Conservation (phyloP, 2,329 filamentous ascomycete species). For the Aureobasidium sp. region DNA sequence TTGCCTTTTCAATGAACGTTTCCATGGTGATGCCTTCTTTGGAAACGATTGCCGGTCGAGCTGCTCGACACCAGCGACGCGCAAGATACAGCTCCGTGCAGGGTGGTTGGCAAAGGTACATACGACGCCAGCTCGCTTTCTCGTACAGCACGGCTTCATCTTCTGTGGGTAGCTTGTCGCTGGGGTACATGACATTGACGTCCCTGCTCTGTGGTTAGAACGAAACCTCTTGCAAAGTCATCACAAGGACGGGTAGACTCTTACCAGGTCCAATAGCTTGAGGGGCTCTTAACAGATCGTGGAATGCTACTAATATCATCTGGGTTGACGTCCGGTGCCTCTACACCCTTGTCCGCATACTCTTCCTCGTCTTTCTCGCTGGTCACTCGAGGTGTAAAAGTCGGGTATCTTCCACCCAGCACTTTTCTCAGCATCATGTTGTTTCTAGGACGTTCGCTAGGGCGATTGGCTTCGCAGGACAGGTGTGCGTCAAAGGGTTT, state of each 20-base stretch:
- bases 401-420: slow-evolving; percentile 26
- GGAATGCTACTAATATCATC: not conserved
- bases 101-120: slow-evolving; percentile 27
- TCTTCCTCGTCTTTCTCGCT: slow-evolving; percentile 16
- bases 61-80: slow-evolving; percentile 21
- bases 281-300: not conserved
- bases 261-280: slow-evolving; percentile 25
- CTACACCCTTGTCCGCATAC: slow-evolving; percentile 1
- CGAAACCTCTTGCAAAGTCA: not conserved
- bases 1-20: slow-evolving; percentile 21
- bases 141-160: slow-evolving; percentile 19
- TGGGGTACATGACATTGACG: slow-evolving; percentile 24
- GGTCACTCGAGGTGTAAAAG: slow-evolving; percentile 24
- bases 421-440: slow-evolving; percentile 26
- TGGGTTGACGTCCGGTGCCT: not conserved
- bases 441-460: slow-evolving; percentile 24
- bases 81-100: slow-evolving; percentile 24
- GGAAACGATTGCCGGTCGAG: slow-evolving; percentile 19
- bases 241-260: not conserved
- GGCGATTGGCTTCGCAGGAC: slow-evolving; percentile 15
- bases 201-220: slow-evolving; percentile 12
- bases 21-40: slow-evolving; percentile 25
- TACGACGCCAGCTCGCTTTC: slow-evolving; percentile 26
- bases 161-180: slow-evolving; percentile 14
- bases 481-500: slow-evolving; percentile 17